Percentiles rank a stretch among this genome's conserved stretches.
These are phyloP conservation scores for Santalum album DNA, from an alignment of 164 flowering plant species.

Conservation along the genomic window DNA sequence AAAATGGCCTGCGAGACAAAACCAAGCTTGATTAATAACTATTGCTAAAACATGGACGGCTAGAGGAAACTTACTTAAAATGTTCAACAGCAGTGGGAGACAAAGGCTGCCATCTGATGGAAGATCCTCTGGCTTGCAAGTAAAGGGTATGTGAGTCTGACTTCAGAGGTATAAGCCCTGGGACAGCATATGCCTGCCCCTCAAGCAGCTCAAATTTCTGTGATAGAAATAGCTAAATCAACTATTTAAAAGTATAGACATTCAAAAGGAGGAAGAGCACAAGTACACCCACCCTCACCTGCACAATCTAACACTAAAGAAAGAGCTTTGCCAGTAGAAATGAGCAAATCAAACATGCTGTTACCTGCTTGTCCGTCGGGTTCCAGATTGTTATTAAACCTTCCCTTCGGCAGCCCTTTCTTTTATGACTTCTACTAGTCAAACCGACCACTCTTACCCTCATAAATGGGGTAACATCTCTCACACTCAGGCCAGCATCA, in stretches of 20 bases:
- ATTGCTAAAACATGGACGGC: neutral
- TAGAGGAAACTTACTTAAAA: slow-evolving; percentile 45
- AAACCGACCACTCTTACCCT: slow-evolving; percentile 76
- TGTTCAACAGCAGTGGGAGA: slow-evolving; percentile 27
- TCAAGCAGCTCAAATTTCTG: slow-evolving; percentile 68
- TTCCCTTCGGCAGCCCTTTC: slow-evolving; percentile 24
- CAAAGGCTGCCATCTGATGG: slow-evolving; percentile 53
- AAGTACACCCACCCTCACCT: too few species aligned
- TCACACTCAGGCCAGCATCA: slow-evolving; percentile 53
- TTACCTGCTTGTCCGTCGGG: slow-evolving; percentile 92
- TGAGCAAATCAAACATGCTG: too few species aligned
- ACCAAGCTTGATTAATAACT: slow-evolving; percentile 10
- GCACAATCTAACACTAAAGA: too few species aligned
- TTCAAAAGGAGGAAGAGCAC: too few species aligned
- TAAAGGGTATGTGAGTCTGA: slow-evolving; percentile 45
- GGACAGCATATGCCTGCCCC: slow-evolving; percentile 64
- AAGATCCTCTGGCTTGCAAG: slow-evolving; percentile 72
- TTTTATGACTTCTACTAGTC: slow-evolving; percentile 22
- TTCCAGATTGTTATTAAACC: slow-evolving; percentile 80
- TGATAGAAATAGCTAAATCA: slow-evolving; percentile 2
- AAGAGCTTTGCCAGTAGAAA: too few species aligned
- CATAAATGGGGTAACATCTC: slow-evolving; percentile 82
- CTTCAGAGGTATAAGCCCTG: slow-evolving; percentile 54
- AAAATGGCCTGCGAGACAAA: slow-evolving; percentile 57
- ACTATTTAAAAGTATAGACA: too few species aligned